A percentile compares a stretch with the other conserved stretches of the same genome.
Conservation (phyloP, 1,284 basidiomycete genomes). For the Lentinula novae-zelandiae region DNA sequence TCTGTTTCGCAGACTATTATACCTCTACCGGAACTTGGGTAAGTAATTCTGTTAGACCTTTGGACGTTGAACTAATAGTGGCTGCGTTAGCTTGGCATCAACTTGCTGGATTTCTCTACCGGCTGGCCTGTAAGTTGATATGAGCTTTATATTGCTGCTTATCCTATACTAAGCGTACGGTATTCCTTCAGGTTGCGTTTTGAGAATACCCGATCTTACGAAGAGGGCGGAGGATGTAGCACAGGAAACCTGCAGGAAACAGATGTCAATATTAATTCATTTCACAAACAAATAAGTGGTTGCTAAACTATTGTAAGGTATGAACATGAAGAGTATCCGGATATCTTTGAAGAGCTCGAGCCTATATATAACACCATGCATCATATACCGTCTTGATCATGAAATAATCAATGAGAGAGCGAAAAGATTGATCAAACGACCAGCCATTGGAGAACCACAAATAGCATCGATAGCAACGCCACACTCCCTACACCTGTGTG, state of each 20-base stretch:
- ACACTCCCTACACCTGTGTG: not conserved
- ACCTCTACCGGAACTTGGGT: slow-evolving; percentile 37
- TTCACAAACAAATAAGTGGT: too few species aligned
- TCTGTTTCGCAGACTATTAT: slow-evolving; percentile 43
- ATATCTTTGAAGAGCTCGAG: too few species aligned
- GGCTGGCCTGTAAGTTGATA: not conserved
- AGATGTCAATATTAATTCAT: too few species aligned
- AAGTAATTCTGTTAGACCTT: slow-evolving; percentile 17
- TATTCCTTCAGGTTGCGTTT: not conserved
- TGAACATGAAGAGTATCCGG: too few species aligned
- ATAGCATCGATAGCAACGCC: not conserved
- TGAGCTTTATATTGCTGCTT: not conserved
- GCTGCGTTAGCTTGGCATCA: not conserved
- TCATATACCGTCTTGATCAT: too few species aligned
- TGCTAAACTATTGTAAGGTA: too few species aligned
- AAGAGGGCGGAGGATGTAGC: not conserved
- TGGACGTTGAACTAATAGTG: not conserved
- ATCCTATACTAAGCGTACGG: not conserved
- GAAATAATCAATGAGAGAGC: too few species aligned
- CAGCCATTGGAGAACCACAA: not conserved
- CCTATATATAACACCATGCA: too few species aligned
- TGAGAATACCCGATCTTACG: not conserved
- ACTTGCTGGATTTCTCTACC: not conserved
- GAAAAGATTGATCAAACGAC: not conserved
- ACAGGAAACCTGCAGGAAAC: too few species aligned